phyloP scores from a whole-genome alignment of 1,284 basidiomycete species.

The Termitomyces sp. region DNA sequence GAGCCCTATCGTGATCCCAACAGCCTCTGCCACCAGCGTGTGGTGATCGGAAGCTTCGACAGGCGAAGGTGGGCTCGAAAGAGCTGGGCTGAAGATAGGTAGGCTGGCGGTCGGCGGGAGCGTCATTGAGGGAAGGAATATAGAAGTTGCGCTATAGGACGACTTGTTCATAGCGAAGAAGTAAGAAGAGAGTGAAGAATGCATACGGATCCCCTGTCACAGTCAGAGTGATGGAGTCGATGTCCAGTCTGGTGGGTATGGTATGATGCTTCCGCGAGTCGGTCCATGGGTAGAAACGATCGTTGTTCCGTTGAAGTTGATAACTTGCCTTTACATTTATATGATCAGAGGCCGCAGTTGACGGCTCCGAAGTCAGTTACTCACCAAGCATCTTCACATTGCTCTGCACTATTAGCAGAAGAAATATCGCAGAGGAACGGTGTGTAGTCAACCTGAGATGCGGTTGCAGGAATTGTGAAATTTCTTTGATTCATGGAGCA shows the following conservation, averaged over 20 bases:
- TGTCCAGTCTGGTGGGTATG: slow-evolving; percentile 33
- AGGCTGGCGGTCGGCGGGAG: slow-evolving; percentile 31
- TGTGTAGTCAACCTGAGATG: slow-evolving; percentile 42
- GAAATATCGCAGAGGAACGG: slow-evolving; percentile 41
- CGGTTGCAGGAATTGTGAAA: slow-evolving; percentile 34
- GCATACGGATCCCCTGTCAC: slow-evolving; percentile 37
- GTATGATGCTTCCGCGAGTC: slow-evolving; percentile 33
- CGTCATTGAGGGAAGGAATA: slow-evolving; percentile 36
- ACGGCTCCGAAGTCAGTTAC: slow-evolving; percentile 11
- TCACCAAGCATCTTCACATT: slow-evolving; percentile 45
- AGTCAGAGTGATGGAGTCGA: slow-evolving; percentile 36
- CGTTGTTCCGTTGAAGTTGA: slow-evolving; percentile 18
- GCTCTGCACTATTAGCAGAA: slow-evolving; percentile 17
- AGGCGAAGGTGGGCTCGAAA: slow-evolving; percentile 9
- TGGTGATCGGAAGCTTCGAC: slow-evolving; percentile 11
- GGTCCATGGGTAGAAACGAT: slow-evolving; percentile 34
- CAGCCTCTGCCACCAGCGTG: slow-evolving; percentile 28
- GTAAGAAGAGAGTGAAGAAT: slow-evolving; percentile 15
- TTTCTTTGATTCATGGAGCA: slow-evolving; percentile 17
- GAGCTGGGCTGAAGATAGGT: slow-evolving; percentile 17
- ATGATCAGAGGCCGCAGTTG: slow-evolving; percentile 15
- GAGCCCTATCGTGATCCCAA: slow-evolving; percentile 36
- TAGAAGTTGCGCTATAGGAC: slow-evolving; percentile 29
- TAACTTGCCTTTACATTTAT: slow-evolving; percentile 22
- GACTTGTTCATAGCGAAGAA: background rate